Evolutionary conservation across 2,329 filamentous ascomycete species (phyloP).

Genomic region (Whalleya microplaca): DNA sequence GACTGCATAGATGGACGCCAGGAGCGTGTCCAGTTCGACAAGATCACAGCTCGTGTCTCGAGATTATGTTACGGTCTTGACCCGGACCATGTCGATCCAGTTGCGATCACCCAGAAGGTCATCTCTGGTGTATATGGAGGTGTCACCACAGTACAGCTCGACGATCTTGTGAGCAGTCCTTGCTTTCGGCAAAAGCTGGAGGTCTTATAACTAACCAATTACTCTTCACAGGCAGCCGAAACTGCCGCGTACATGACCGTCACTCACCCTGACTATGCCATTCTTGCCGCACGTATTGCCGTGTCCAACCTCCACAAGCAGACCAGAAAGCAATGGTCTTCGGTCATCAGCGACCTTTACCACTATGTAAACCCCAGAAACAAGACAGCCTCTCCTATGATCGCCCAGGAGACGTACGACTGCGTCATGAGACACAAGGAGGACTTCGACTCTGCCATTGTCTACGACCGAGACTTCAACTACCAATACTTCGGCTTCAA

Average conservation of each 20-base stretch:
- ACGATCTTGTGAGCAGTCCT: slow-evolving; percentile 78
- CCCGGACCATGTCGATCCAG: slow-evolving; percentile 91
- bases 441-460: slow-evolving; percentile 97
- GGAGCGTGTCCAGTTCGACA: slow-evolving; percentile 99
- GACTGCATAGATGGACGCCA: slow-evolving; percentile 83
- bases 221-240: slow-evolving; percentile 77
- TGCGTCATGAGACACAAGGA: slow-evolving; percentile 95
- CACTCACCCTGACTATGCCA: slow-evolving; percentile 98
- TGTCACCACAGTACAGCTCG: slow-evolving; percentile 93
- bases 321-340: slow-evolving; percentile 99
- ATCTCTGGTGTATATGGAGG: slow-evolving; percentile 99
- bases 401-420: slow-evolving; percentile 87
- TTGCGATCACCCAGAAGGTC: slow-evolving; percentile 98
- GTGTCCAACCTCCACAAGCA: slow-evolving; percentile 99
- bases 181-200: slow-evolving; percentile 3
- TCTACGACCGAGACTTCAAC: slow-evolving; percentile 99
- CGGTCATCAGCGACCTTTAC: slow-evolving; percentile 90
- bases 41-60: slow-evolving; percentile 98
- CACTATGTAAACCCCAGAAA: slow-evolving; percentile 97
- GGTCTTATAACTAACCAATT: slow-evolving; percentile 31
- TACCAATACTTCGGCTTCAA: slow-evolving; percentile 99
- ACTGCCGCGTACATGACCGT: slow-evolving; percentile 99
- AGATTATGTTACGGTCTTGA: slow-evolving; percentile 97
- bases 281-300: slow-evolving; percentile 96
- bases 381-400: slow-evolving; percentile 83